Percentiles rank a stretch among this genome's conserved stretches.
phyloP scores from a whole-genome alignment of 2,329 filamentous ascomycete species.

The Aspergillus sp. region DNA sequence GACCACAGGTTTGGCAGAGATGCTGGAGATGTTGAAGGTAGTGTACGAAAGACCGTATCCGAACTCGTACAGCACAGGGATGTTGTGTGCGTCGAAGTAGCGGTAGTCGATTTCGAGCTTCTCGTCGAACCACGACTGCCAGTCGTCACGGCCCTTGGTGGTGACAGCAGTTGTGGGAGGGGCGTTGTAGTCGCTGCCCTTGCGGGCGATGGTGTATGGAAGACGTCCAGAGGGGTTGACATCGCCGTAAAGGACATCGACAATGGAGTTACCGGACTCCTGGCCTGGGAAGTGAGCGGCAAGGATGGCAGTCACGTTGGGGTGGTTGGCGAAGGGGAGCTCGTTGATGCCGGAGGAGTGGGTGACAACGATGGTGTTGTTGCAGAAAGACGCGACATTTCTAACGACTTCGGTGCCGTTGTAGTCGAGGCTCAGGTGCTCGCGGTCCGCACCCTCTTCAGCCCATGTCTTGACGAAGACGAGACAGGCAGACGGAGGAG shows the following conservation, averaged over 20 bases:
- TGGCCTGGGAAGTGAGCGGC: constrained; percentile 83
- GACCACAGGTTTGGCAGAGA: constrained; percentile 57
- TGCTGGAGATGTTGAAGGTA: constrained; percentile 64
- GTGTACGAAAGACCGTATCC: constrained; percentile 75
- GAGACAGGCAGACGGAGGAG: constrained; percentile 51
- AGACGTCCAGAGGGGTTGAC: constrained; percentile 75
- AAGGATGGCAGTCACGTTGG: constrained; percentile 80
- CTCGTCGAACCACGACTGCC: constrained; percentile 20
- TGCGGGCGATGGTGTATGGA: constrained; percentile 76
- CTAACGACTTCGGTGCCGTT: constrained; percentile 77
- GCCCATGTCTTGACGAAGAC: constrained; percentile 81
- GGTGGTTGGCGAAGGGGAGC: constrained; percentile 62
- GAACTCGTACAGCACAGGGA: constrained; percentile 22
- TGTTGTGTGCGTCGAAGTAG: constrained; percentile 22
- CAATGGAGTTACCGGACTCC: constrained; percentile 76
- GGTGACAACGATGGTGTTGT: constrained; percentile 83
- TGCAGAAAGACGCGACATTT: constrained; percentile 69
- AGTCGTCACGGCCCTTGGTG: constrained; percentile 16
- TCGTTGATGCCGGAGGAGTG: constrained; percentile 73
- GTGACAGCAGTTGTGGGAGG: constrained; percentile 12
- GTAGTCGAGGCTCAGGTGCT: constrained; percentile 64
- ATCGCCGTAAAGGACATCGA: constrained; percentile 77
- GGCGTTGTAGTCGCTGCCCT: constrained; percentile 64
- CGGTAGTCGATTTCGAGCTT: constrained; percentile 24
- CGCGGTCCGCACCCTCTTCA: constrained; percentile 73